A percentile compares a stretch with the other conserved stretches of the same genome.
phyloP scores from a whole-genome alignment of 352 stramenopile genomes.

The Globisporangium heterothallicum region DNA sequence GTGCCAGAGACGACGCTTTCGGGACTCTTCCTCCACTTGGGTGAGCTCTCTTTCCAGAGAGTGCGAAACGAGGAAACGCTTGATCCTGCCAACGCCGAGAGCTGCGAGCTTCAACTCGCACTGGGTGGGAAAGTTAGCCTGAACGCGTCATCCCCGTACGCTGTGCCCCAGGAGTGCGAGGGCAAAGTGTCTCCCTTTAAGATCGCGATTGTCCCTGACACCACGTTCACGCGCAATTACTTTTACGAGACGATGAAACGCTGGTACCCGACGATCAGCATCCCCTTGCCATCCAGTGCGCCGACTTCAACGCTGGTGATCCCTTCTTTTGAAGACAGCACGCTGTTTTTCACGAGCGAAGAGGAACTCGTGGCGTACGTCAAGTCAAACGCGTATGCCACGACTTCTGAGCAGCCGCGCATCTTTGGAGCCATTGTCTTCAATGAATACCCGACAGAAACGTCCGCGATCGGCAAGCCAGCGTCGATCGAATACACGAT shows the following conservation, averaged over 20 bases:
- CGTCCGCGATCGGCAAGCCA: constrained; percentile 13
- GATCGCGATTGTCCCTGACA: constrained; percentile 30
- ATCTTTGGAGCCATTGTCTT: constrained; percentile 51
- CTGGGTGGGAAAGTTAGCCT: constrained; percentile 10
- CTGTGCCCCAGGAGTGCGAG: constrained; percentile 16
- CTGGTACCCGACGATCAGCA: constrained; percentile 21
- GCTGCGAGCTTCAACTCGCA: constrained; percentile 3
- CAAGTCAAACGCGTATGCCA: constrained; percentile 28
- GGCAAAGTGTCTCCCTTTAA: constrained; percentile 22
- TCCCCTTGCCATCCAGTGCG: constrained; percentile 11
- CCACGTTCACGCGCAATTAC: constrained; percentile 30
- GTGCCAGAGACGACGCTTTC: constrained; percentile 58
- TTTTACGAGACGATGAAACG: constrained; percentile 26
- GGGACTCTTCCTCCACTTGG: constrained; percentile 47
- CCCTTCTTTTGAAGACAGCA: constrained; percentile 36
- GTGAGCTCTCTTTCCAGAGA: constrained; percentile 28
- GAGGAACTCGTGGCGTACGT: constrained; percentile 28
- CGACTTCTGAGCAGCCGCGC: constrained; percentile 11
- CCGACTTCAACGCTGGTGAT: constrained; percentile 15
- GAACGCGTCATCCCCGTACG: constrained; percentile 19
- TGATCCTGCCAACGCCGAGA: background rate
- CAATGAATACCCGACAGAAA: constrained; percentile 19
- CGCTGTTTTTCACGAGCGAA: constrained; percentile 27
- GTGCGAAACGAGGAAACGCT: constrained; percentile 13
- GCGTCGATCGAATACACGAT: constrained; percentile 33